Evolutionary conservation across 2,329 filamentous ascomycete species (phyloP).

Genomic region (Botrytis sinoallii): DNA sequence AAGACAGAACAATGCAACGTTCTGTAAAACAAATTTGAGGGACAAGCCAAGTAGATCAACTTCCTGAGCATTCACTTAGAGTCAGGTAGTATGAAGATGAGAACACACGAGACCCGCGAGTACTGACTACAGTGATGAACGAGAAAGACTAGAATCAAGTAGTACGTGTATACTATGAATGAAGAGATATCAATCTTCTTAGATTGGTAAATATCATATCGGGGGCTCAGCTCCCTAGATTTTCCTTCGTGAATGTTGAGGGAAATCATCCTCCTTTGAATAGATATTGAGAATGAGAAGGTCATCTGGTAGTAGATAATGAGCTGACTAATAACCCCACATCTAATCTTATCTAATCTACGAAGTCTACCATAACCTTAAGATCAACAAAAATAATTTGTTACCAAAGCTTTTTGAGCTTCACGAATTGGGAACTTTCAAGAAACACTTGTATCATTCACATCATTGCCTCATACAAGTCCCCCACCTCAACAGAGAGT

Average conservation of each 20-base stretch:
- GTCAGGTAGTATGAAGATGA: neutral
- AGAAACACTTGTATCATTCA: neutral
- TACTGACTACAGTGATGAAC: neutral
- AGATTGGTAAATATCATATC: neutral
- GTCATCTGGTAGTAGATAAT: neutral
- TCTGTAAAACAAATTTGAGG: neutral
- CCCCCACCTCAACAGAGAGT: neutral
- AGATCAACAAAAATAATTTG: constrained; percentile 9
- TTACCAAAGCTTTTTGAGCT: constrained; percentile 7
- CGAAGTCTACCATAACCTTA: neutral
- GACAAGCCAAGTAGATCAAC: neutral
- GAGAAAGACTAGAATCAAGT: neutral
- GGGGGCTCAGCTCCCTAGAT: neutral
- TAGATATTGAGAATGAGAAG: neutral
- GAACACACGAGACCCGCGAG: neutral
- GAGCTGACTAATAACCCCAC: neutral
- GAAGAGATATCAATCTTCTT: neutral
- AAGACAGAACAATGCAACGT: neutral
- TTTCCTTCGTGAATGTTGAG: neutral
- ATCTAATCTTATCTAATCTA: constrained; percentile 13
- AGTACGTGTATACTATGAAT: neutral
- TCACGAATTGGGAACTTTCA: neutral
- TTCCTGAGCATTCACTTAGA: neutral
- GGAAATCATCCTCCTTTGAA: neutral
- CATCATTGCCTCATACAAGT: neutral